Conservation (phyloP, 306 rosid genomes). For the Dicorynia guianensis region DNA sequence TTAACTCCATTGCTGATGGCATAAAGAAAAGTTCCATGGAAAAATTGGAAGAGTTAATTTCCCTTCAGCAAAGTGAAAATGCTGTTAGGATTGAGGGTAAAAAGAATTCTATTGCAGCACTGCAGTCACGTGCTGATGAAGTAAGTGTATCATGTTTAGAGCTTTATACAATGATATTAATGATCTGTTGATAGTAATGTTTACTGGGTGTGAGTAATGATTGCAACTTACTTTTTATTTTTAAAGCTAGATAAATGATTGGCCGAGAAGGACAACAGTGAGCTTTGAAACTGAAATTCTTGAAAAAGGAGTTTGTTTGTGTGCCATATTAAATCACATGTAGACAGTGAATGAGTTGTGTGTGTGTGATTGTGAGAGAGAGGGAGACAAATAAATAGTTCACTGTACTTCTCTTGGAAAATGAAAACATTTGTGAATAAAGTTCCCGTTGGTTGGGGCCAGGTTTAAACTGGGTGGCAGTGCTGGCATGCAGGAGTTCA, state of each 20-base stretch:
- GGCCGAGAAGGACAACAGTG: background rate
- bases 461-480: background rate
- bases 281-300: background rate
- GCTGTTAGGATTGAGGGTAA: conserved; percentile 67
- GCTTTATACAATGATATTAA: conserved; percentile 16
- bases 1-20: conserved; percentile 58
- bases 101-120: conserved; percentile 51
- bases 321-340: background rate
- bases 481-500: background rate
- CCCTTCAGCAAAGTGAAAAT: conserved; percentile 66
- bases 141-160: conserved; percentile 56
- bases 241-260: conserved; percentile 23
- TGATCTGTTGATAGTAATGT: background rate
- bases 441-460: background rate
- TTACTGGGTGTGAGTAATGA: background rate
- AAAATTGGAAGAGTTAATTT: conserved; percentile 66
- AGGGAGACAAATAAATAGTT: background rate
- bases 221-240: conserved; percentile 3
- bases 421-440: background rate
- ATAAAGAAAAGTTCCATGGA: conserved; percentile 70
- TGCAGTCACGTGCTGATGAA: conserved; percentile 59
- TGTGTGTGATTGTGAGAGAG: background rate
- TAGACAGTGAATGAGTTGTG: background rate
- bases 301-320: background rate
- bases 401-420: conserved; percentile 2